Evolutionary conservation across 805 yeast species (phyloP), one percentile per base, ranked within the genome.

Genomic region (Kuraishia piskuri): DNA sequence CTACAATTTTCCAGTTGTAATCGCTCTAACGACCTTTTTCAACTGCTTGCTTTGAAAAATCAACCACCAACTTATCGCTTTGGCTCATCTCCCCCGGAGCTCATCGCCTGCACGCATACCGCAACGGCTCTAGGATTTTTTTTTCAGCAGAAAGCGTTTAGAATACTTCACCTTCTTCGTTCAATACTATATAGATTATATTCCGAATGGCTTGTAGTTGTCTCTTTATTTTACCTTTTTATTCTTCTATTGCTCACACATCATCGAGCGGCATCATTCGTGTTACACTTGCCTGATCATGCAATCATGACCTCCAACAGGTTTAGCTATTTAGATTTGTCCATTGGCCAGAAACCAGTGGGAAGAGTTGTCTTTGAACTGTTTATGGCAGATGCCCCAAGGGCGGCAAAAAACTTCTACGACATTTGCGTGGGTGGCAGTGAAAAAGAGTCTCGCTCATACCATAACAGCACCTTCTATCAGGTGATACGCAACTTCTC

Each of bases 361-460:
- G 91, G 91, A 0, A 70, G 92, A 55, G 67, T 87, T 1, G 91
- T 87, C 2, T 60, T 80, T 46, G 81, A 84, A 59, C 69, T 87
- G 22, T 71, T 63, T 51, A 55, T 57, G 2, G 67, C 67, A 1
- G 53, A 68, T 47, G 90, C 92, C 0, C 91, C 91, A 2, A 69
- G 72, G 54, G 73, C 89, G 0, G 61, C 73, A 2, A 63, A 70
- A 21, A 83, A 83, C 63, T 83, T 87, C 59, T 52, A 69, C 2
- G 66, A 68, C 21, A 64, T 84, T 17, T 77, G 84, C 59, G 58
- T 61, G 23, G 69, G 48, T 51, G 58, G 4, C 57, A 58, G 1
- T 54, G 55, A 2, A 54, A 58, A 7, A 56, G 60, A 23, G 52
- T 51, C 52, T 31, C 52, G 19, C 54, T 56, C 72, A 1, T 78